Percentiles rank a stretch among this genome's conserved stretches.
Evolutionary conservation across 768 basidiomycete species (phyloP).

Genomic region (Collybia nuda): DNA sequence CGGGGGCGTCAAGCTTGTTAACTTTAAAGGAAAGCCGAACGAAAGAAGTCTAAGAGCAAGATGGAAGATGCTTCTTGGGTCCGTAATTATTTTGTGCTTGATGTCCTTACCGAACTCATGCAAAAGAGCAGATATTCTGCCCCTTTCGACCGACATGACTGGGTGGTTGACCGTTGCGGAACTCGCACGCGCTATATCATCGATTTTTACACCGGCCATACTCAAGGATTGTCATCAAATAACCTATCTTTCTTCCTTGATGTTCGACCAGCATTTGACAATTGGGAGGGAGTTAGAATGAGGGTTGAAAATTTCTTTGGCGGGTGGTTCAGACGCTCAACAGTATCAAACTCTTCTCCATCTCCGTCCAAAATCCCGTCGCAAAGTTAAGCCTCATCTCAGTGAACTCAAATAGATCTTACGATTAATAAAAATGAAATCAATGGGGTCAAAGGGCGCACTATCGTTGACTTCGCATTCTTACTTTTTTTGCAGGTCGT

Average conservation of each 20-base stretch:
- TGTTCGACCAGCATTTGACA: slow-evolving; percentile 91
- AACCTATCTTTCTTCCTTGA: slow-evolving; percentile 90
- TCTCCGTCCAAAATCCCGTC: neutral
- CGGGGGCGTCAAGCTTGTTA: slow-evolving; percentile 79
- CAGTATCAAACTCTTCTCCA: neutral
- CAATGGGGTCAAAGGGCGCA: neutral
- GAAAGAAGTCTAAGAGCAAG: slow-evolving; percentile 81
- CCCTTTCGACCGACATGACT: slow-evolving; percentile 97
- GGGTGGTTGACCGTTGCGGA: slow-evolving; percentile 94
- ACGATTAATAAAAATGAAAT: too few relatives aligned
- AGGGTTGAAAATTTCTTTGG: slow-evolving; percentile 59
- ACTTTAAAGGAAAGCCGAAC: slow-evolving; percentile 86
- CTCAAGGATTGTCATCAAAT: slow-evolving; percentile 38
- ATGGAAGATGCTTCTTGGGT: slow-evolving; percentile 87
- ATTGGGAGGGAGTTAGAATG: slow-evolving; percentile 91
- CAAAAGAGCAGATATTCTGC: slow-evolving; percentile 73
- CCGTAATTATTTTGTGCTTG: slow-evolving; percentile 22
- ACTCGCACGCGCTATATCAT: slow-evolving; percentile 90
- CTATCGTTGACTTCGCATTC: slow-evolving; percentile 48
- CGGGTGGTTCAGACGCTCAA: slow-evolving; percentile 23
- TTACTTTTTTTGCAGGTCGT: slow-evolving; percentile 56
- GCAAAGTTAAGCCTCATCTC: too few relatives aligned
- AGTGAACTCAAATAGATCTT: too few relatives aligned
- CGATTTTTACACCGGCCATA: slow-evolving; percentile 93
- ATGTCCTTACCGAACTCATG: slow-evolving; percentile 7